Conservation (phyloP, 78 protist genomes). For the Speleostelium caveatum region DNA sequence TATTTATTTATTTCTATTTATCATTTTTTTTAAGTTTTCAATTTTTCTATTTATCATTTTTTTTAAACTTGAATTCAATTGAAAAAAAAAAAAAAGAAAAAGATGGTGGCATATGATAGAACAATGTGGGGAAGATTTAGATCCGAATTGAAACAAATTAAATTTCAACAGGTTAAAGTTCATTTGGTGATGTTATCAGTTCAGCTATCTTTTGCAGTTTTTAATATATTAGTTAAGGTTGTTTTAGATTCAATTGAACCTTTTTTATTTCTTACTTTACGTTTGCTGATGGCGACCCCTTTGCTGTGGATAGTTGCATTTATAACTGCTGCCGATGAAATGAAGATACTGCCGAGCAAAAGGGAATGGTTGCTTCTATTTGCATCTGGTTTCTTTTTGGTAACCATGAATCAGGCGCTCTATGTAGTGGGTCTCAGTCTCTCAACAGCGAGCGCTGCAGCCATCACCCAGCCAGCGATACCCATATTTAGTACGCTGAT, state of each 20-base stretch:
- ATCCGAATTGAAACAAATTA: neutral
- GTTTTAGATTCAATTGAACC: constrained; percentile 15
- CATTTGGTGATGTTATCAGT: constrained; percentile 57
- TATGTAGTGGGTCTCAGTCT: constrained; percentile 31
- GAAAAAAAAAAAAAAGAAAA: neutral
- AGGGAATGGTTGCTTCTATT: constrained; percentile 20
- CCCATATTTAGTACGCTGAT: constrained; percentile 48
- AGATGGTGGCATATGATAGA: constrained; percentile 48
- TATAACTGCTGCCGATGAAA: neutral
- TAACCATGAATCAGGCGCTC: constrained; percentile 41
- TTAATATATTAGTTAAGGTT: constrained; percentile 35
- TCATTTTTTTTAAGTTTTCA: neutral
- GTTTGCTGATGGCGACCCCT: constrained; percentile 60
- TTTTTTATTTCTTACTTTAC: constrained; percentile 23
- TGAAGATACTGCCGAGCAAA: constrained; percentile 5
- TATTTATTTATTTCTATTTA: neutral
- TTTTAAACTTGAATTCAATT: too few relatives aligned
- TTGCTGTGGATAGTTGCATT: constrained; percentile 28
- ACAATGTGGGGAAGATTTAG: constrained; percentile 28
- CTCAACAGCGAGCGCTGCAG: constrained; percentile 64
- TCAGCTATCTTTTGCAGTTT: constrained; percentile 36
- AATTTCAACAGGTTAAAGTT: constrained; percentile 9
- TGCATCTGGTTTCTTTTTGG: constrained; percentile 31
- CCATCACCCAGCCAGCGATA: constrained; percentile 52
- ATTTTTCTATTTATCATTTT: neutral